Base-by-base conservation (phyloP, 2,329 filamentous ascomycete species). In the Stagonosporopsis tanaceti region DNA sequence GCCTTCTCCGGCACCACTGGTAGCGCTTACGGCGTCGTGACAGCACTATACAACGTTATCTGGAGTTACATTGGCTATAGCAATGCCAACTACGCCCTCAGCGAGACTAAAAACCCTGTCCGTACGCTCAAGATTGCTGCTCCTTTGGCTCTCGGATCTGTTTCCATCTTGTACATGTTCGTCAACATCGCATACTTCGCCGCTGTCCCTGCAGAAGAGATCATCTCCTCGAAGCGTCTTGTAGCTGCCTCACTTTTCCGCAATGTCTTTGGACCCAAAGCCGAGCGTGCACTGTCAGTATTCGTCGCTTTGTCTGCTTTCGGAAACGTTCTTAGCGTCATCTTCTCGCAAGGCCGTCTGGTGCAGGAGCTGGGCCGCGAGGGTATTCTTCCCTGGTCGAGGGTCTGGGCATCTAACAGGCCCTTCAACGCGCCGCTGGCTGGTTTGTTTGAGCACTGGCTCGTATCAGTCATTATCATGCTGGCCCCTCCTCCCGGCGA, bases 11-110 rank as follows among this genome's bases (percentile, higher is more conserved):
- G 88, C 8, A 90, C 88, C 5, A 88, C 85, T 0, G 84, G 85
- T 7, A 87, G 83, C 63, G 83, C 86, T 1, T 90, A 90, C 62
- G 86, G 86, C 45, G 81, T 89, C 32, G 87, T 89, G n/a, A 89
- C 85, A 1, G 87, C 88, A 0, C 77, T 91, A 0, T 90, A 89
- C 79, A 90, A 89, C 64, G 87, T 90, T 60, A 87, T 90, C 66
- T 90, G 87, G 84, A 87, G 84, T 59, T 91, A 87, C 66, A 84
- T 88, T 62, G 88, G 88, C 24, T 89, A 88, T 79, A 85, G 81
- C 77, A 89, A 89, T 71, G 87, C 86, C 70, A 89, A 89, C 76
- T 88, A 89, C 67, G 85, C 84, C 14, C 74, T 87, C 30, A 84
- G 82, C 68, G 88, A 91, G 77, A 88, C 86, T 44, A 86, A 82